Evolutionary conservation across 106 monocot genomes (phyloP).

Genomic region (Dioscorea alata): DNA sequence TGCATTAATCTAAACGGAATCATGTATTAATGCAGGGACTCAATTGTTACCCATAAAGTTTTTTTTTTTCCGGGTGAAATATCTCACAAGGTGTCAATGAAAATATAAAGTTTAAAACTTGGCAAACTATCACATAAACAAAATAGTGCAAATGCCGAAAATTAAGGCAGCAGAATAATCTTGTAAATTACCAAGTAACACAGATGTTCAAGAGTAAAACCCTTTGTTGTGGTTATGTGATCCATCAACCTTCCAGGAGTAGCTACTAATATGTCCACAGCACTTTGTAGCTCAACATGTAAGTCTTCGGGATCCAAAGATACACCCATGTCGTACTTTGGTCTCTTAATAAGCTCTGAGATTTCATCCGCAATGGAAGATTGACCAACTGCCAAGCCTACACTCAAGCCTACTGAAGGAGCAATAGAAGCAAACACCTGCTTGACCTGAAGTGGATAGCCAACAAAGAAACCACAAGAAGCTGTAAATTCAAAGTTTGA

Average conservation of each 20-base stretch:
- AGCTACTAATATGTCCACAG: constrained; percentile 90
- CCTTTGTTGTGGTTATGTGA: constrained; percentile 84
- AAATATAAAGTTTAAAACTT: not conserved
- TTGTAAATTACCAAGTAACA: constrained; percentile 62
- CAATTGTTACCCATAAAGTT: too few relatives aligned
- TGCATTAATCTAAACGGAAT: too few relatives aligned
- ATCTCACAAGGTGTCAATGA: too few relatives aligned
- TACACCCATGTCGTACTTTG: constrained; percentile 45
- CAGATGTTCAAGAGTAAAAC: constrained; percentile 86
- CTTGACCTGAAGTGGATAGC: constrained; percentile 60
- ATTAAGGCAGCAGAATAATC: not conserved
- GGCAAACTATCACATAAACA: not conserved
- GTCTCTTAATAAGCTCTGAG: constrained; percentile 47
- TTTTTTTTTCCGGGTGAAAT: too few relatives aligned
- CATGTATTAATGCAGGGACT: too few relatives aligned
- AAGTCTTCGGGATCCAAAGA: constrained; percentile 56
- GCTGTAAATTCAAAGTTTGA: too few relatives aligned
- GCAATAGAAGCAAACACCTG: constrained; percentile 82
- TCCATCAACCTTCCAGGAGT: constrained; percentile 98
- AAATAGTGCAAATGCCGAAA: not conserved
- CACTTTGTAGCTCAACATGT: constrained; percentile 38
- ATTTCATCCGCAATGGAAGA: constrained; percentile 90
- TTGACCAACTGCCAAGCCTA: constrained; percentile 90
- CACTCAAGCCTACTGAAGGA: constrained; percentile 65
- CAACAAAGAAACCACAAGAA: not conserved